Percentiles rank a stretch among this genome's conserved stretches.
Conservation (phyloP, 345 rosid genomes). For the Nasturtium officinale region DNA sequence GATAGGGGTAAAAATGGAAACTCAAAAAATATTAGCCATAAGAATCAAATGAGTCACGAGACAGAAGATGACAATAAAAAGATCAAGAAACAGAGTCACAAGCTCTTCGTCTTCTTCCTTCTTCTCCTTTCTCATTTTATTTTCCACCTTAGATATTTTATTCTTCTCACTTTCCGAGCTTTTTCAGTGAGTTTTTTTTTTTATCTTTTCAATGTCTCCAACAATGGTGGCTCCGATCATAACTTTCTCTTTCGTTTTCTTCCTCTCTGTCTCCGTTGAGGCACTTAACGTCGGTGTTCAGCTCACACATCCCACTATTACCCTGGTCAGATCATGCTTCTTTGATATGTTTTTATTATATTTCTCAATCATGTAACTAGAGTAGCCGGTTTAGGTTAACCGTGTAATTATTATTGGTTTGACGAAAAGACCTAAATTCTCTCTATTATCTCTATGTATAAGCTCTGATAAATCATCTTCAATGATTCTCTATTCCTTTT, state of each 20-base stretch:
- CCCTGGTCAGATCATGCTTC: conserved; percentile 46
- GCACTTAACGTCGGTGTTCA: conserved; percentile 80
- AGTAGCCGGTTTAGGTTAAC: background rate
- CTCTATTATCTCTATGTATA: too few species aligned
- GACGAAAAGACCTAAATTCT: background rate
- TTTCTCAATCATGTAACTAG: background rate
- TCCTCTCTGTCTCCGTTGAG: conserved; percentile 41
- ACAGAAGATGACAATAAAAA: conserved; percentile 21
- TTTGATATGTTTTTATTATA: background rate
- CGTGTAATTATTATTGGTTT: background rate
- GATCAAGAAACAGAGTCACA: conserved; percentile 34
- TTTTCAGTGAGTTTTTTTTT: conserved; percentile 7
- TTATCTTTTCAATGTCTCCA: background rate
- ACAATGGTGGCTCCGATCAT: conserved; percentile 41
- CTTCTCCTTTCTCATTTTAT: conserved; percentile 37
- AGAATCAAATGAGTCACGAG: conserved; percentile 45
- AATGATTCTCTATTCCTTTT: too few species aligned
- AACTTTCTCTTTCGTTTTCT: conserved; percentile 26
- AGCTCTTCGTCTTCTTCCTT: conserved; percentile 26
- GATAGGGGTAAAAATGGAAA: conserved; percentile 9
- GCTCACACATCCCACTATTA: conserved; percentile 47
- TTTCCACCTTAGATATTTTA: conserved; percentile 38
- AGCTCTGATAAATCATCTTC: too few species aligned
- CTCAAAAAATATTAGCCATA: background rate
- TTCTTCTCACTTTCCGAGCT: conserved; percentile 44